phyloP scores from a whole-genome alignment of 2,329 filamentous ascomycete genomes.

The Colletotrichum limetticola region DNA sequence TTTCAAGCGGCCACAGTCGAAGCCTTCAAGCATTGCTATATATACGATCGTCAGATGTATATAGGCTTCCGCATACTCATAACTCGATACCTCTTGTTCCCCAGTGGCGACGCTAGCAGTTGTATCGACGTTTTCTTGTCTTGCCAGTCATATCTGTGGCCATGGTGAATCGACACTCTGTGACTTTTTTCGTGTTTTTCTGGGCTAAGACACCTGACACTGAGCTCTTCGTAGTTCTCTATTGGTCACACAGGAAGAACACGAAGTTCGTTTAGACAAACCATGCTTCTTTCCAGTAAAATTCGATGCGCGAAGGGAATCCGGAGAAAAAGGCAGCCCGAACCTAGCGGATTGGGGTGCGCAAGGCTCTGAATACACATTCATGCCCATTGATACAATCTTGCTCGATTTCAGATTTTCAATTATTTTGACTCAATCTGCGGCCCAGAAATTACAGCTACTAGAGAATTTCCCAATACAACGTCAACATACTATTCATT shows the following conservation, averaged over 20 bases:
- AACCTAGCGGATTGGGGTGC: background rate
- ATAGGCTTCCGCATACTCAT: too few species aligned
- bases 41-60: too few species aligned
- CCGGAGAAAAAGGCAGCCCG: background rate
- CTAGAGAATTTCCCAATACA: background rate
- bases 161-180: too few species aligned
- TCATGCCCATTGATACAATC: background rate
- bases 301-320: too few species aligned
- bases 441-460: background rate
- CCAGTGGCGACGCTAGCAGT: too few species aligned
- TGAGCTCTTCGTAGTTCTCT: background rate
- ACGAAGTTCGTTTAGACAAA: background rate
- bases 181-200: background rate
- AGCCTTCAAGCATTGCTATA: too few species aligned
- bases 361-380: background rate
- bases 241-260: background rate
- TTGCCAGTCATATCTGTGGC: too few species aligned
- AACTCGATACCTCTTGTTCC: too few species aligned
- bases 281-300: background rate
- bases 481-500: background rate
- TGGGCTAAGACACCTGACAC: too few species aligned
- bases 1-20: too few species aligned
- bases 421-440: too few species aligned
- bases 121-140: too few species aligned
- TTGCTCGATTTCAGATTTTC: background rate